These are phyloP conservation scores for Stachybotrys echinatus DNA, from an alignment of 2,329 filamentous ascomycete genomes.

Conservation along the genomic window DNA sequence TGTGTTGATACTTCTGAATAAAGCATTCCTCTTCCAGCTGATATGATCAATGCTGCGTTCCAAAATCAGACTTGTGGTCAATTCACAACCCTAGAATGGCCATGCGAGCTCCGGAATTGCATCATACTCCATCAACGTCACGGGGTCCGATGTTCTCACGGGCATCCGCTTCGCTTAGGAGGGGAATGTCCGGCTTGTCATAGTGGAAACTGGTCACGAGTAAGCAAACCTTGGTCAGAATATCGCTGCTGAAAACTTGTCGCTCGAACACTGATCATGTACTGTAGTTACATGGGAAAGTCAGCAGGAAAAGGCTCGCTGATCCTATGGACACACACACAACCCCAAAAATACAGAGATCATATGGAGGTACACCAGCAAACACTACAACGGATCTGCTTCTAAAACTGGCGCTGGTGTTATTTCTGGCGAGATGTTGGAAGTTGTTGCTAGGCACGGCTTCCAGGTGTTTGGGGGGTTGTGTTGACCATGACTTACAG, in stretches of 20 bases:
- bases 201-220: constrained; percentile 23
- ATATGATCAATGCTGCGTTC: constrained; percentile 24
- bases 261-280: no score
- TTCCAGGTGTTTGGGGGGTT: constrained; percentile 46
- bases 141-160: constrained; percentile 19
- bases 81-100: constrained; percentile 26
- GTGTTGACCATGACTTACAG: constrained; percentile 47
- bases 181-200: constrained; percentile 21
- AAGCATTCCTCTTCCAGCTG: background rate
- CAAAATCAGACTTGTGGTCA: constrained; percentile 24
- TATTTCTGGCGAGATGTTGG: constrained; percentile 44
- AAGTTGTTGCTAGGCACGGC: constrained; percentile 35
- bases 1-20: no score
- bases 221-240: constrained; percentile 13
- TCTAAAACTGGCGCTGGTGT: constrained; percentile 50
- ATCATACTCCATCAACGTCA: constrained; percentile 25
- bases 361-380: constrained; percentile 8
- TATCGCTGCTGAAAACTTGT: background rate
- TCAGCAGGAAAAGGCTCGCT: constrained; percentile 29
- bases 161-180: constrained; percentile 27
- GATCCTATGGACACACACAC: constrained; percentile 33
- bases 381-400: constrained; percentile 34
- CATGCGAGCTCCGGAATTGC: constrained; percentile 32
- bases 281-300: constrained; percentile 23
- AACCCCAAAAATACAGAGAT: constrained; percentile 26